These are phyloP conservation scores for Candida maltosa DNA, from an alignment of 805 yeast genomes.

Conservation along the genomic window DNA sequence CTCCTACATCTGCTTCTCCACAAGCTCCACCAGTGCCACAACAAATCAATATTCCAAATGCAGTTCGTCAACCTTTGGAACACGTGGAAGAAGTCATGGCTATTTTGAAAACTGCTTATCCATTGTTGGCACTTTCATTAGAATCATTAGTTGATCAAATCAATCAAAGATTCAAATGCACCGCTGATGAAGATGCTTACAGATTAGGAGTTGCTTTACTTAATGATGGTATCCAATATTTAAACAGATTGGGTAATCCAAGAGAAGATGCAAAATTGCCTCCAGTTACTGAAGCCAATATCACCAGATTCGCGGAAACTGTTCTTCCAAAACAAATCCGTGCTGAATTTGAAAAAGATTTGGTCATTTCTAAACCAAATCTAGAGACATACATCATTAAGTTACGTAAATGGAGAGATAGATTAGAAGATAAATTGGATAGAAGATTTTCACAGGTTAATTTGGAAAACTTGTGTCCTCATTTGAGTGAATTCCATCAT, in stretches of 20 bases:
- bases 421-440: conserved; percentile 88
- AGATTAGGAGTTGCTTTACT: conserved; percentile 87
- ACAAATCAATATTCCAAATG: conserved; percentile 7
- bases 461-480: conserved; percentile 89
- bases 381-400: conserved; percentile 82
- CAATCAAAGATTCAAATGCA: conserved; percentile 86
- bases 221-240: conserved; percentile 89
- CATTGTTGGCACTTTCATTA: conserved; percentile 83
- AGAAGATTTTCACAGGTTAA: conserved; percentile 76
- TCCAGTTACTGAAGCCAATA: conserved; percentile 84
- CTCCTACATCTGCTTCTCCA: not conserved
- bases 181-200: conserved; percentile 94
- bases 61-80: conserved; percentile 80
- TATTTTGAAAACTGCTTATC: conserved; percentile 93
- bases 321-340: conserved; percentile 85
- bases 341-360: conserved; percentile 88
- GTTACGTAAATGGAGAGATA: conserved; percentile 86
- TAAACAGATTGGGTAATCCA: conserved; percentile 82
- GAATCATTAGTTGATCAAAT: conserved; percentile 96
- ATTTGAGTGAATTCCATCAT: conserved; percentile 93
- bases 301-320: conserved; percentile 86
- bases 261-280: conserved; percentile 87
- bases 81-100: conserved; percentile 91
- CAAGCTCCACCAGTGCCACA: not conserved
- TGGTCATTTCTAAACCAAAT: conserved; percentile 82